phyloP scores from a whole-genome alignment of 768 basidiomycete species.

The Serpula lacrymans region DNA sequence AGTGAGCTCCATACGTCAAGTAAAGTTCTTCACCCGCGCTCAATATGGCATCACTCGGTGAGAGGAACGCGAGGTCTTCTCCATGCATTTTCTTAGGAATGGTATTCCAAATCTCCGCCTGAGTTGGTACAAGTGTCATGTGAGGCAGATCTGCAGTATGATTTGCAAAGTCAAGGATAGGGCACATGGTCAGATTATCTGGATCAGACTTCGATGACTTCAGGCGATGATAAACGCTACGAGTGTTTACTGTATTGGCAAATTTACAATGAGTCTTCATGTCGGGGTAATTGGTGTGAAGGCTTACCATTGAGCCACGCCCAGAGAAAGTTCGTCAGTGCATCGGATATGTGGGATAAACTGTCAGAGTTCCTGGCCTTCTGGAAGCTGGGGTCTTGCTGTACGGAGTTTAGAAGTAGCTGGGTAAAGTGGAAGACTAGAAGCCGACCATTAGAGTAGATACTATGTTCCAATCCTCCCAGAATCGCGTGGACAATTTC shows the following conservation, averaged over 20 bases:
- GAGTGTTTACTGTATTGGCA: slow-evolving; percentile 73
- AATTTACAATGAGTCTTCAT: no score
- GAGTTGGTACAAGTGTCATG: slow-evolving; percentile 40
- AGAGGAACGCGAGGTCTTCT: slow-evolving; percentile 49
- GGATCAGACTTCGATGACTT: slow-evolving; percentile 46
- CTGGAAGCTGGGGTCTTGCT: no score
- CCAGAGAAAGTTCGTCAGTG: slow-evolving; percentile 62
- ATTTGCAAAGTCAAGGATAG: slow-evolving; percentile 90
- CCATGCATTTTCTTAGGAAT: slow-evolving; percentile 33
- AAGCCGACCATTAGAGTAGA: slow-evolving; percentile 51
- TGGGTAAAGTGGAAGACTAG: no score
- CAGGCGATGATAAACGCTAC: slow-evolving; percentile 75
- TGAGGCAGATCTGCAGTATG: slow-evolving; percentile 47
- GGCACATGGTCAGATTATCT: slow-evolving; percentile 84
- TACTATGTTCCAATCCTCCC: slow-evolving; percentile 56
- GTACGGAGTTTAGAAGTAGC: no score
- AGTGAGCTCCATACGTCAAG: slow-evolving; percentile 77
- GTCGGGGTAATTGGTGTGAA: slow-evolving; percentile 5
- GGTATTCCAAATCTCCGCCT: slow-evolving; percentile 33
- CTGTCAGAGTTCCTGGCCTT: no score
- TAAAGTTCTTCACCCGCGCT: slow-evolving; percentile 61
- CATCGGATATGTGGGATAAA: slow-evolving; percentile 7
- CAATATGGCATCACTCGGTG: slow-evolving; percentile 42
- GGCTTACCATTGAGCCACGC: slow-evolving; percentile 85
- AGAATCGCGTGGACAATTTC: slow-evolving; percentile 45